A percentile compares a stretch with the other conserved stretches of the same genome.
Evolutionary conservation across 1,284 basidiomycete genomes (phyloP).

Genomic region (Malassezia globosa): DNA sequence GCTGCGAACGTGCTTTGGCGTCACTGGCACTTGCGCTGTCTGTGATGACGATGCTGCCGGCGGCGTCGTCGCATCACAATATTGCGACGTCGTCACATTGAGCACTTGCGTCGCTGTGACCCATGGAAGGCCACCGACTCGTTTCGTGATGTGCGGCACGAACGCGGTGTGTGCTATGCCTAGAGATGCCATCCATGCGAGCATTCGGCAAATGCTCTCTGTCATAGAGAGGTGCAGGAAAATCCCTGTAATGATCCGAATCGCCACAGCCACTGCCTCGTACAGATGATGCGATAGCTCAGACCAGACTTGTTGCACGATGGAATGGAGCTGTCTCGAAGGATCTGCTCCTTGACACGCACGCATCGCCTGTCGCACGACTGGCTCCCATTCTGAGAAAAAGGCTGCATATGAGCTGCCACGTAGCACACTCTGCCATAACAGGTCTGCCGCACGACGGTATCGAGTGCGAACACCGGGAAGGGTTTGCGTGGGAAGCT

Average conservation of each 20-base stretch:
- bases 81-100: no score
- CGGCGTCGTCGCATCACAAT: no score
- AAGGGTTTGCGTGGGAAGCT: background rate
- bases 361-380: background rate
- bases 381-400: conserved; percentile 7
- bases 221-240: conserved; percentile 18
- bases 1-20: no score
- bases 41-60: no score
- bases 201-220: conserved; percentile 20
- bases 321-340: background rate
- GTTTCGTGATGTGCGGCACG: background rate
- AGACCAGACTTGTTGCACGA: conserved; percentile 4
- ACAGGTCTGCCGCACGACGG: background rate
- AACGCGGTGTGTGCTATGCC: conserved; percentile 12
- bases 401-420: conserved; percentile 9
- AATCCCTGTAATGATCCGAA: conserved; percentile 22
- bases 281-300: conserved; percentile 19
- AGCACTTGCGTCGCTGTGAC: no score
- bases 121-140: no score
- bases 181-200: conserved; percentile 12
- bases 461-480: no score
- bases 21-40: no score
- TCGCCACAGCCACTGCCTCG: conserved; percentile 20
- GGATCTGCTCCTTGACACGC: background rate
- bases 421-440: conserved; percentile 10